phyloP scores from a whole-genome alignment of 129 eudicot genomes.

The Escallonia herrerae region DNA sequence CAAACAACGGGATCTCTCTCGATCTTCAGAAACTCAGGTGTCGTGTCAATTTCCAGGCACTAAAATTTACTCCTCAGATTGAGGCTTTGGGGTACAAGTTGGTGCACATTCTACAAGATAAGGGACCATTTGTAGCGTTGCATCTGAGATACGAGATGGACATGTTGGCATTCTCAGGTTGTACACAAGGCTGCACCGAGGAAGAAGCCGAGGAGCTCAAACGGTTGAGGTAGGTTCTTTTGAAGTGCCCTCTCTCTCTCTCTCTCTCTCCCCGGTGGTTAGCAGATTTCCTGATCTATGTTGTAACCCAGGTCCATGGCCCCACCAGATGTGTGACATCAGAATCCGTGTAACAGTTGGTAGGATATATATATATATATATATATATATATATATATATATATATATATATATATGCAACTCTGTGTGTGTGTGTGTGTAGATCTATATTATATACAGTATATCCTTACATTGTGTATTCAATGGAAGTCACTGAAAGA shows the following conservation, averaged over 20 bases:
- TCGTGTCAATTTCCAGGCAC: slow-evolving; percentile 89
- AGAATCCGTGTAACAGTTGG: no score
- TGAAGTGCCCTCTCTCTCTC: not conserved
- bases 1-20: slow-evolving; percentile 78
- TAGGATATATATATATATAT: no score
- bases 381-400: no score
- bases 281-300: no score
- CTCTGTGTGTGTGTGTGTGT: no score
- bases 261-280: no score
- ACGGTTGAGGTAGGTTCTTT: slow-evolving; percentile 51
- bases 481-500: no score
- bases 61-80: slow-evolving; percentile 80
- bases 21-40: slow-evolving; percentile 91
- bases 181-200: slow-evolving; percentile 85
- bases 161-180: slow-evolving; percentile 98
- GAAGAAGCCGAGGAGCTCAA: slow-evolving; percentile 92
- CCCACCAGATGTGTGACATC: no score
- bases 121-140: slow-evolving; percentile 78
- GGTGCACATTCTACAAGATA: slow-evolving; percentile 47
- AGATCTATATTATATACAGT: no score
- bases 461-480: no score
- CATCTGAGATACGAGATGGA: slow-evolving; percentile 98
- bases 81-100: slow-evolving; percentile 76
- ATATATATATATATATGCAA: no score
- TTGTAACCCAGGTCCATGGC: no score